A percentile compares a stretch with the other conserved stretches of the same genome.
Evolutionary conservation across 2,329 filamentous ascomycete genomes (phyloP).

Genomic region (Xylariaceae sp.): DNA sequence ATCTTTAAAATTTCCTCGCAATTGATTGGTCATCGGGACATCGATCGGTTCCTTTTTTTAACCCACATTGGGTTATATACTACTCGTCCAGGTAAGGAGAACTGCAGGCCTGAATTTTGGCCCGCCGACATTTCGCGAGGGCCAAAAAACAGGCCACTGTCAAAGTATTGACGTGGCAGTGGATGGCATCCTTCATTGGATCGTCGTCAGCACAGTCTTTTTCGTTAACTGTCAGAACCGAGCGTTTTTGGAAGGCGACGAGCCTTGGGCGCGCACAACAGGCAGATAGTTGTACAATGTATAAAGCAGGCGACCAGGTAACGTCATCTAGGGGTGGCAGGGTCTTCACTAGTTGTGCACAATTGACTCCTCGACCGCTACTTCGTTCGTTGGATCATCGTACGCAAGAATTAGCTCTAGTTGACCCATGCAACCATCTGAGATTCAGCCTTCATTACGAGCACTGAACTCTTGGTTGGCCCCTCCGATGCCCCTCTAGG

Average conservation of each 20-base stretch:
- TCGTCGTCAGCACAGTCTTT: conserved; percentile 8
- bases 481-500: no score
- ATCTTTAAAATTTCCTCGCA: conserved; percentile 8
- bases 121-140: conserved; percentile 15
- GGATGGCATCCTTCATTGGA: conserved; percentile 4
- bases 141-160: conserved; percentile 16
- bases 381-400: conserved; percentile 5
- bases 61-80: conserved; percentile 13
- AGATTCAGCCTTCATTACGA: no score
- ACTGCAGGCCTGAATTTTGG: conserved; percentile 19
- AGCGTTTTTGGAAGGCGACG: not conserved
- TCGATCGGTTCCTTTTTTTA: conserved; percentile 12
- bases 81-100: conserved; percentile 15
- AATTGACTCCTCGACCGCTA: conserved; percentile 14
- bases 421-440: no score
- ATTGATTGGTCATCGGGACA: conserved; percentile 16
- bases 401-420: conserved; percentile 2
- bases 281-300: no score
- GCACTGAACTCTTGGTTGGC: no score
- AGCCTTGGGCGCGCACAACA: not conserved
- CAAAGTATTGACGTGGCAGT: conserved; percentile 21
- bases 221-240: not conserved
- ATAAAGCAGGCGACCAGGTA: conserved; percentile 5
- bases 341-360: conserved; percentile 9
- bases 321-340: conserved; percentile 5